Conservation (phyloP, 805 yeast genomes). For the Zygotorulaspora danielsina region DNA sequence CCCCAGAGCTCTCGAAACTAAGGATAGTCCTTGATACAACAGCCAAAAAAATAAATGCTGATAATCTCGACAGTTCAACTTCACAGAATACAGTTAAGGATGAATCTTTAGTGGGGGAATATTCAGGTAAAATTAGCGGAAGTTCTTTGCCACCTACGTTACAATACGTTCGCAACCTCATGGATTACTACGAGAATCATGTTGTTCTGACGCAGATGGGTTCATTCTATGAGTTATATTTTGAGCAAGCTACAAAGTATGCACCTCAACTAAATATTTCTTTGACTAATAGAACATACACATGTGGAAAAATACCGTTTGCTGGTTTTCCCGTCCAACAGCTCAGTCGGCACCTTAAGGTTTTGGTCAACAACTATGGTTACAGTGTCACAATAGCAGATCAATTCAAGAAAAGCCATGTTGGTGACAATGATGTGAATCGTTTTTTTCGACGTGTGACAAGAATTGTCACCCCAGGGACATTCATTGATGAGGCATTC, state of each 20-base stretch:
- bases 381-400: constrained; percentile 80
- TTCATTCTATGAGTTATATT: constrained; percentile 80
- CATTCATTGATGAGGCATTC: constrained; percentile 81
- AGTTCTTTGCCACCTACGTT: constrained; percentile 36
- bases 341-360: constrained; percentile 65
- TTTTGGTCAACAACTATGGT: constrained; percentile 65
- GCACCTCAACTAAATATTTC: constrained; percentile 71
- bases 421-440: constrained; percentile 35
- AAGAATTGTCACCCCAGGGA: constrained; percentile 87
- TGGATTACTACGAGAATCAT: constrained; percentile 46
- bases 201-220: constrained; percentile 80
- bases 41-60: background rate
- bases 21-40: constrained; percentile 7
- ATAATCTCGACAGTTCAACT: too few relatives aligned
- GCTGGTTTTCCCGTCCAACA: constrained; percentile 85
- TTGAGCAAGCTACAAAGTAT: constrained; percentile 75
- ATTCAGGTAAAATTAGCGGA: constrained; percentile 3
- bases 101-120: too few relatives aligned
- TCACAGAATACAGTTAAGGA: too few relatives aligned
- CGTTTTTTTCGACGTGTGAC: constrained; percentile 63
- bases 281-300: constrained; percentile 53
- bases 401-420: constrained; percentile 42
- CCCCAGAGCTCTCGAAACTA: constrained; percentile 12
- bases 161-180: constrained; percentile 37
- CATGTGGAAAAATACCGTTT: constrained; percentile 56